Conservation (phyloP, 805 yeast genomes). For the Monosporozyma yasuniensis region DNA sequence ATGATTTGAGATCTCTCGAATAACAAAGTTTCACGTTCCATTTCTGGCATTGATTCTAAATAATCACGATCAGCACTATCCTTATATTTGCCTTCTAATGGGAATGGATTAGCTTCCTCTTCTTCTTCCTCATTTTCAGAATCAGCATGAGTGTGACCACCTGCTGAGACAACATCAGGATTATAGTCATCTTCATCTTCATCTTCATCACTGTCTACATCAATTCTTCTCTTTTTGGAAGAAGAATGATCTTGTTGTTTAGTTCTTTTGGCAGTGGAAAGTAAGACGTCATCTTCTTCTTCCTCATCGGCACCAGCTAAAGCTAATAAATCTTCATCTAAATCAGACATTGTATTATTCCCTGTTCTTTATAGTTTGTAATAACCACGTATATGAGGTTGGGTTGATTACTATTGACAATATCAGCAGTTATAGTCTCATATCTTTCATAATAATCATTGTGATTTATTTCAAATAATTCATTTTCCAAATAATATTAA, state of each 20-base stretch:
- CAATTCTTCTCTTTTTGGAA: constrained; percentile 30
- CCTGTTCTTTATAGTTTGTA: not conserved
- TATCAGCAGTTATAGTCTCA: not conserved
- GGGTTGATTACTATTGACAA: not conserved
- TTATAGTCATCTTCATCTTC: constrained; percentile 35
- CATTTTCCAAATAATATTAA: not conserved
- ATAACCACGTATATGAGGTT: not conserved
- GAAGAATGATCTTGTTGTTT: constrained; percentile 22
- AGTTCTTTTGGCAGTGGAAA: constrained; percentile 21
- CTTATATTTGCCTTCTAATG: constrained; percentile 84
- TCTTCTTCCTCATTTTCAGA: constrained; percentile 29
- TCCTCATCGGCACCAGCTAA: constrained; percentile 75
- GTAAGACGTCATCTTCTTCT: constrained; percentile 31
- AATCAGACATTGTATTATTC: constrained; percentile 53
- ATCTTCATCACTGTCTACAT: constrained; percentile 21
- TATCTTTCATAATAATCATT: not conserved
- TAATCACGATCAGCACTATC: constrained; percentile 66
- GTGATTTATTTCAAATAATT: not conserved
- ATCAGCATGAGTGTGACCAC: not conserved
- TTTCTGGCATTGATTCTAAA: constrained; percentile 70
- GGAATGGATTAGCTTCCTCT: constrained; percentile 66
- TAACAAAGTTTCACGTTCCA: constrained; percentile 82
- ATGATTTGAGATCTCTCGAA: constrained; percentile 89
- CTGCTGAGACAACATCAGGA: constrained; percentile 17
- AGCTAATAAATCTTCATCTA: constrained; percentile 93